phyloP scores from a whole-genome alignment of 768 basidiomycete genomes.

The Lepiota venenata region DNA sequence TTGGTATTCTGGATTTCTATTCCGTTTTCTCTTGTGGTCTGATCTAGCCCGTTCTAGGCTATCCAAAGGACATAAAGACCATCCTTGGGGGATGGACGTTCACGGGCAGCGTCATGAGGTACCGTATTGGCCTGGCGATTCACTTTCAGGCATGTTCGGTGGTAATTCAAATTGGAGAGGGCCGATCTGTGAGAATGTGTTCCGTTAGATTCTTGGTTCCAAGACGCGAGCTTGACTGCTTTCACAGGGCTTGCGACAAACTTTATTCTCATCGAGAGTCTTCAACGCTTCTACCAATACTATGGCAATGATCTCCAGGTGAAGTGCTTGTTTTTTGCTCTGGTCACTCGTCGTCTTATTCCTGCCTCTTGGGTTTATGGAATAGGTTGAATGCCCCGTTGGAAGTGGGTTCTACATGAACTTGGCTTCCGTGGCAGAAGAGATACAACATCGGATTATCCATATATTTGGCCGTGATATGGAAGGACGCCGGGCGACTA shows the following conservation, averaged over 20 bases:
- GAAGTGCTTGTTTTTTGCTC: neutral
- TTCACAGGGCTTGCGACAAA: conserved; percentile 90
- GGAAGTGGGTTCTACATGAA: conserved; percentile 98
- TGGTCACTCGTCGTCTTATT: neutral
- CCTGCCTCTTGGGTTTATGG: neutral
- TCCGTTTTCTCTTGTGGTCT: neutral
- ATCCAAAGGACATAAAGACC: conserved; percentile 85
- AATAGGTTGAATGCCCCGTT: conserved; percentile 88
- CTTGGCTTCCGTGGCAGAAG: conserved; percentile 89
- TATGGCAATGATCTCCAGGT: conserved; percentile 88
- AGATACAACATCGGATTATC: conserved; percentile 98
- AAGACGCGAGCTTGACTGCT: neutral
- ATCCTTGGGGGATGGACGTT: conserved; percentile 94
- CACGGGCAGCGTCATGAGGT: conserved; percentile 91
- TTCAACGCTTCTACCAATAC: conserved; percentile 97
- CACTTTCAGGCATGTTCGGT: conserved; percentile 95
- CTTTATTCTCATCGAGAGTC: conserved; percentile 91
- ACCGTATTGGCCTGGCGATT: conserved; percentile 98
- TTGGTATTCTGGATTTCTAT: conserved; percentile 38
- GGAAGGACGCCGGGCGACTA: conserved; percentile 83
- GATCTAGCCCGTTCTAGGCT: conserved; percentile 43
- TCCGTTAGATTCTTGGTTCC: neutral
- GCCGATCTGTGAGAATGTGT: conserved; percentile 64
- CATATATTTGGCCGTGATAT: conserved; percentile 96
- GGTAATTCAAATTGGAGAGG: conserved; percentile 99